phyloP scores from a whole-genome alignment of 2,329 filamentous ascomycete genomes.

The Fusarium proliferatum region DNA sequence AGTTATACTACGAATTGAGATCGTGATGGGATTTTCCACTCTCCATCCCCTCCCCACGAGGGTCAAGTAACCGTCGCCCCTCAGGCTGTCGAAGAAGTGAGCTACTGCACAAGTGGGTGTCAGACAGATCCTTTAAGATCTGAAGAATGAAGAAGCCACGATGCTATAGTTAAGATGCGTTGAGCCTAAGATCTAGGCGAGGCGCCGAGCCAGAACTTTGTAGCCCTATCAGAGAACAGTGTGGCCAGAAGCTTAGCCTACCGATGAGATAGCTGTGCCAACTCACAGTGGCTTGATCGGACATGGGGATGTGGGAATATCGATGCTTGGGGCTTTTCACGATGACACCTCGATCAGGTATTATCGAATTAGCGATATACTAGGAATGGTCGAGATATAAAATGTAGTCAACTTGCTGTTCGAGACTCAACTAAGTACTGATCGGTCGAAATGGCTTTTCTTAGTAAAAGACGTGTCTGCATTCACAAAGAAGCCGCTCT shows the following conservation, averaged over 20 bases:
- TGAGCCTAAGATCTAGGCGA: background rate
- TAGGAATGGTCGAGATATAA: background rate
- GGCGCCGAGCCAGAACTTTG: slow-evolving; percentile 8
- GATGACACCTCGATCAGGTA: background rate
- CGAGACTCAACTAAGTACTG: background rate
- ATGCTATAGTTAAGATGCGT: background rate
- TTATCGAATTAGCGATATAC: background rate
- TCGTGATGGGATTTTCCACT: background rate
- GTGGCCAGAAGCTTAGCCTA: slow-evolving; percentile 3
- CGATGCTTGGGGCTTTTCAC: background rate
- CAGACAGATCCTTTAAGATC: background rate
- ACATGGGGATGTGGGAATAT: background rate
- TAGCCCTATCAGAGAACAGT: slow-evolving; percentile 13
- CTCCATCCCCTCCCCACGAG: background rate
- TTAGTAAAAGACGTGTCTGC: background rate
- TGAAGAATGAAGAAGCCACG: background rate
- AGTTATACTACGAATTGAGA: background rate
- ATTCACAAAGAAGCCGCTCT: background rate
- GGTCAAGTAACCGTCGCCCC: background rate
- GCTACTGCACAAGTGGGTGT: background rate
- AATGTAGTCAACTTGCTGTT: background rate
- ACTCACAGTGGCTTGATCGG: background rate
- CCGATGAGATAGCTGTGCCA: background rate
- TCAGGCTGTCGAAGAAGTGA: background rate
- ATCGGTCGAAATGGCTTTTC: background rate